Conservation (phyloP, 768 basidiomycete genomes). For the Podaxis sp. region DNA sequence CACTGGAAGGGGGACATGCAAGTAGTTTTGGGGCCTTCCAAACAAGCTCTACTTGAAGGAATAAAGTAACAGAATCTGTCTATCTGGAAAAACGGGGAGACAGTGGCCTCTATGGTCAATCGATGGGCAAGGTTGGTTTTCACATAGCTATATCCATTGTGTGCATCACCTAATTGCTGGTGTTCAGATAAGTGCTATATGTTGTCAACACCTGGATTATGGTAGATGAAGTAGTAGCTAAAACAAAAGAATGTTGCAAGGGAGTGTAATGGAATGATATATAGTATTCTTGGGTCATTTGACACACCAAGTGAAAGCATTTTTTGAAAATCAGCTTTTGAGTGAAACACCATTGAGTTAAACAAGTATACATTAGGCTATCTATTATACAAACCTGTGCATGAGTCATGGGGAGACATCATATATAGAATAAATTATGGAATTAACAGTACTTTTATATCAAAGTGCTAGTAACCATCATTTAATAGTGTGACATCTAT, state of each 20-base stretch:
- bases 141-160: background rate
- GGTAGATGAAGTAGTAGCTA: background rate
- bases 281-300: background rate
- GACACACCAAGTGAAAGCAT: too few species aligned
- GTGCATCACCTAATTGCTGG: background rate
- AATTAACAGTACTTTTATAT: too few species aligned
- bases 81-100: background rate
- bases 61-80: background rate
- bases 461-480: too few species aligned
- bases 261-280: conserved; percentile 1
- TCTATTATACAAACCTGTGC: too few species aligned
- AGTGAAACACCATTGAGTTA: too few species aligned
- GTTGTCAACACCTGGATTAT: conserved; percentile 9
- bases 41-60: too few species aligned
- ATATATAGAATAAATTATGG: too few species aligned
- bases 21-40: too few species aligned
- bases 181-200: background rate
- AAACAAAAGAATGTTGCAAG: conserved; percentile 5
- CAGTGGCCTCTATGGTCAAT: background rate
- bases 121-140: background rate
- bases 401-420: too few species aligned
- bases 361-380: too few species aligned
- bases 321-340: too few species aligned
- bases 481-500: too few species aligned
- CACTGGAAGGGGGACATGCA: background rate